Evolutionary conservation across 345 rosid species (phyloP), one percentile per base, ranked within the genome.

Genomic region (Brassica incana): DNA sequence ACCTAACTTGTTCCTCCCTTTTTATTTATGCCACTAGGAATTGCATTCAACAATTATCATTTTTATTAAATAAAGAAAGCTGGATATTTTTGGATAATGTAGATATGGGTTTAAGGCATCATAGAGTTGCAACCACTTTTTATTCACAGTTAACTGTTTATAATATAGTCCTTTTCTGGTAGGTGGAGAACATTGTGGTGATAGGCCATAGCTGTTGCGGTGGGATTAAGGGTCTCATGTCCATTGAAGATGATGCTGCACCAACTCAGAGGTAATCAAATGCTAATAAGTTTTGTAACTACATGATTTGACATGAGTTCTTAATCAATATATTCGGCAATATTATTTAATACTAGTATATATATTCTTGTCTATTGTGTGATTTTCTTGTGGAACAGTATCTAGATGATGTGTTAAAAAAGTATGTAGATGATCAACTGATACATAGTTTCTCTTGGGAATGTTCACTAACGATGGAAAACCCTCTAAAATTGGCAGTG

Each of bases 191-290:
- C 82, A 95, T 95, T 64, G 83, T 95, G 35, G 95, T 95, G 65
- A 92, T 95, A 63, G 99, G 99, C 2, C 99, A 95, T 87, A 92
- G 99, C 54, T 78, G 84, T 72, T 95, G 99, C 65, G 99, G 99
- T 78, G 99, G 99, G 6, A 95, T 95, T 75, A 95, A 95, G 84
- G 99, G 99, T 29, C 92, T 95, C 36, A 92, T 95, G 99, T 84
- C 92, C 66, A 78, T 93, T 88, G 85, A 89, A 15, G 86, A 54
- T 54, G 97, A 92, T 43, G 77, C 77, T 69, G 79, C 85, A 12
- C 79, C 82, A 20, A 54, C 80, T 65, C 64, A 78, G 7, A 78
- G 79, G 79, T 74, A 71, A 8, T 43, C 33, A 5, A 5, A 67
- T 1, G 18, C 14, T 65, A 27, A 40, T 61, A 5, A 8, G 15